A percentile compares a stretch with the other conserved stretches of the same genome.
Evolutionary conservation across 805 yeast species (phyloP).

Genomic region (Barnettozyma salicaria): DNA sequence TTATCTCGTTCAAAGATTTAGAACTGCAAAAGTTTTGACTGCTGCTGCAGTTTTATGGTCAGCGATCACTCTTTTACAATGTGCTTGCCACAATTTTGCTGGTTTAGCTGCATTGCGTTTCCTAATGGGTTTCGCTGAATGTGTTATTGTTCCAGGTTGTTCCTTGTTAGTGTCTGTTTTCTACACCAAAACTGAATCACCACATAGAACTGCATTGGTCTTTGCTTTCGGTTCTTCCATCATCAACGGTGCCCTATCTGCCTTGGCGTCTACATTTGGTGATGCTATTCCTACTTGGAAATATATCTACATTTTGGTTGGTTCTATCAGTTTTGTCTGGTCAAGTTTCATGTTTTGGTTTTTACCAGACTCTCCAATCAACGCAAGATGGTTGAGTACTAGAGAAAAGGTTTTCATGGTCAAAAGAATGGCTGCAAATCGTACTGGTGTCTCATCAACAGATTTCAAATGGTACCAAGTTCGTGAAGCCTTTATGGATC

Average conservation of each 20-base stretch:
- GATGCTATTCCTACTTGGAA: constrained; percentile 39
- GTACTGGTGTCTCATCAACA: constrained; percentile 38
- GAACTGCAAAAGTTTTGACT: constrained; percentile 22
- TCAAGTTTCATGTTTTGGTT: constrained; percentile 27
- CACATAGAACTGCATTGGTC: constrained; percentile 38
- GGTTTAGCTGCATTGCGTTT: constrained; percentile 38
- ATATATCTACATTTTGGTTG: constrained; percentile 43
- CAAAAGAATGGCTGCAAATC: constrained; percentile 35
- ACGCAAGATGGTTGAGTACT: constrained; percentile 33
- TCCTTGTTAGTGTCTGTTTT: constrained; percentile 37
- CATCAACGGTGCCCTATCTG: constrained; percentile 33
- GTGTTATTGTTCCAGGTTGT: constrained; percentile 36
- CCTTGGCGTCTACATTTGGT: constrained; percentile 36
- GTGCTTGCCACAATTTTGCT: constrained; percentile 34
- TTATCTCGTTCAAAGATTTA: constrained; percentile 23
- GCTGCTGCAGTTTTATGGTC: constrained; percentile 22
- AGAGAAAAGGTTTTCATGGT: constrained; percentile 42
- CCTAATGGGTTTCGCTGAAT: constrained; percentile 40
- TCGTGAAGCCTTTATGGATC: constrained; percentile 37
- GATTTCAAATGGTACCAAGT: constrained; percentile 37
- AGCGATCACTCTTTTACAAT: constrained; percentile 18
- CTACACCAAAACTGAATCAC: constrained; percentile 34
- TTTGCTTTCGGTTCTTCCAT: constrained; percentile 35
- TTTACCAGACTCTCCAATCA: constrained; percentile 45
- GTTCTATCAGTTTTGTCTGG: constrained; percentile 39